Percentiles rank a stretch among this genome's conserved stretches.
phyloP scores from a whole-genome alignment of 148 eudicot genomes.

The Cornus florida region DNA sequence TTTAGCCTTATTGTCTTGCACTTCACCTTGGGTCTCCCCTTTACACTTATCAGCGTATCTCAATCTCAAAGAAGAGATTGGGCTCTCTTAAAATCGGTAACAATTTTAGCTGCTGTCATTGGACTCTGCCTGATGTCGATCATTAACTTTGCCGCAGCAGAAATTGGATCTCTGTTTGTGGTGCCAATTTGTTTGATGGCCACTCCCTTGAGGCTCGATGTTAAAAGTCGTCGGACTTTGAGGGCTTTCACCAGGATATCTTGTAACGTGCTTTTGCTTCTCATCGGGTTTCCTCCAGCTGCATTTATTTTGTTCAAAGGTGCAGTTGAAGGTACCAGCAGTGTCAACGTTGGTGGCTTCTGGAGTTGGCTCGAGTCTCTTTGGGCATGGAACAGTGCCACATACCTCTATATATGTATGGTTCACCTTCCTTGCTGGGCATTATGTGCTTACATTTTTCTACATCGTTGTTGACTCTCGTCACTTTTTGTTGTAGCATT shows the following conservation, averaged over 20 bases:
- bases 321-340: conserved; percentile 42
- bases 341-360: conserved; percentile 50
- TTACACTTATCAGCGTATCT: conserved; percentile 22
- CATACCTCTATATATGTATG: conserved; percentile 66
- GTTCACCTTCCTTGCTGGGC: conserved; percentile 97
- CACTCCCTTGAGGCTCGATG: conserved; percentile 51
- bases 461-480: conserved; percentile 54
- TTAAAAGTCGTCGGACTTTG: conserved; percentile 25
- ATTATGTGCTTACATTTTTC: conserved; percentile 59
- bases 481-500: neutral
- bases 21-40: conserved; percentile 46
- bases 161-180: conserved; percentile 76
- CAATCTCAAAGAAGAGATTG: conserved; percentile 45
- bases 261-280: conserved; percentile 47
- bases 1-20: conserved; percentile 49
- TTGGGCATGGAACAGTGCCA: conserved; percentile 92
- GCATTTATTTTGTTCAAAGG: conserved; percentile 59
- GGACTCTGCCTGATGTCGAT: conserved; percentile 92
- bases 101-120: conserved; percentile 64
- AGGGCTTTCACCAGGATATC: conserved; percentile 38
- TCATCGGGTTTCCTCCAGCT: conserved; percentile 62
- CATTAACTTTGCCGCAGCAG: conserved; percentile 90
- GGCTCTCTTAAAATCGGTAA: conserved; percentile 76
- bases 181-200: conserved; percentile 86
- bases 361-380: conserved; percentile 89